Percentiles rank a stretch among this genome's conserved stretches.
phyloP scores from a whole-genome alignment of 345 rosid genomes.

The Gossypium mustelinum region DNA sequence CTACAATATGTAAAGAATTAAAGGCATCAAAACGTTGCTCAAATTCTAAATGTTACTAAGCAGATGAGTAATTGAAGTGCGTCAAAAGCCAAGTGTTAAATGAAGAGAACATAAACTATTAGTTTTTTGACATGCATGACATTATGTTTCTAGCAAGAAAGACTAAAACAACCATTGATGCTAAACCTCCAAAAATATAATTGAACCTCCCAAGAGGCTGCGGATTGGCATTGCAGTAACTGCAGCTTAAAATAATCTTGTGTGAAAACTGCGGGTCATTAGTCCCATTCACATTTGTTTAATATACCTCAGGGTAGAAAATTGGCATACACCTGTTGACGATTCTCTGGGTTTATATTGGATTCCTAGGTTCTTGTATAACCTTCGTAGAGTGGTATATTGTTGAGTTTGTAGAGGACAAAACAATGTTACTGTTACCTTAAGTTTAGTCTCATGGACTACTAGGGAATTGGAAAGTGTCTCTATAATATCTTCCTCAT shows the following conservation, averaged over 20 bases:
- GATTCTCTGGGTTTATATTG: slow-evolving; percentile 4
- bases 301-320: background rate
- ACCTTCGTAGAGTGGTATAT: background rate
- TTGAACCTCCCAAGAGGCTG: no score
- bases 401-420: background rate
- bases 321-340: background rate
- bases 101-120: background rate
- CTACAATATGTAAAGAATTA: slow-evolving; percentile 35
- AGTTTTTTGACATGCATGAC: background rate
- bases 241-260: background rate
- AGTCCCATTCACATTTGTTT: background rate
- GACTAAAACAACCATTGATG: background rate
- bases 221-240: no score
- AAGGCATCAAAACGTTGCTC: background rate
- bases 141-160: background rate
- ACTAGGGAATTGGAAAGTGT: slow-evolving; percentile 67
- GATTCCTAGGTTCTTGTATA: background rate
- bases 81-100: background rate
- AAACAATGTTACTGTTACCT: slow-evolving; percentile 43
- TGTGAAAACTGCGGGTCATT: background rate
- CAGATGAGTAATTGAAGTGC: background rate
- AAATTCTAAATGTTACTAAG: background rate
- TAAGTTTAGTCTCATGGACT: slow-evolving; percentile 92
- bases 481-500: slow-evolving; percentile 91
- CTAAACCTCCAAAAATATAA: no score